Evolutionary conservation across 495 filamentous ascomycete genomes (phyloP).

Genomic region (Parachaetomium inaequale): DNA sequence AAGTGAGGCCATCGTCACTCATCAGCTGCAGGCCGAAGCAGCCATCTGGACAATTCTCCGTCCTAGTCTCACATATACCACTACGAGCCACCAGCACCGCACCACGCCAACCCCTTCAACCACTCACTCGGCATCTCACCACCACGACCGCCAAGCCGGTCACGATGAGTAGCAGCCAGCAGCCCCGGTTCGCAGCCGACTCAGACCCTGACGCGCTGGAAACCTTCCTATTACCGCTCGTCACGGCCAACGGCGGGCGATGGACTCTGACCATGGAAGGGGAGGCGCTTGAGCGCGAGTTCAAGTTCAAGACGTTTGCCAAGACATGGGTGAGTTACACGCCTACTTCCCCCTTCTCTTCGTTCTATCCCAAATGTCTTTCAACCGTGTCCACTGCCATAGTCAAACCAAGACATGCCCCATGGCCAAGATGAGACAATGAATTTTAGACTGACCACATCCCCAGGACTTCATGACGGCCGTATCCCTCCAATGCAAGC

Average conservation of each 20-base stretch:
- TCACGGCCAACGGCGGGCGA: constrained; percentile 35
- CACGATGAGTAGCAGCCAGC: neutral
- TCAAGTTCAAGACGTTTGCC: constrained; percentile 61
- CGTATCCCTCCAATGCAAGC: constrained; percentile 53
- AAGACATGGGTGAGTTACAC: constrained; percentile 54
- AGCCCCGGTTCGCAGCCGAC: constrained; percentile 31
- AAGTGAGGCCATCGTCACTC: neutral
- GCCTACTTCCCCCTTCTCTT: neutral
- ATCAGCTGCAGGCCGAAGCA: too few relatives aligned
- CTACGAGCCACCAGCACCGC: neutral
- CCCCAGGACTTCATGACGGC: constrained; percentile 58
- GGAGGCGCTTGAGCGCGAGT: constrained; percentile 53
- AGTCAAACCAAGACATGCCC: neutral
- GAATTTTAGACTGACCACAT: neutral
- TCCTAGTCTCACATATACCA: neutral
- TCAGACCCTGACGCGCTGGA: constrained; percentile 29
- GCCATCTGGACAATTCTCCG: neutral
- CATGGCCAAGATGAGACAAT: neutral
- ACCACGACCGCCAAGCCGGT: neutral
- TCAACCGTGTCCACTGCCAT: neutral
- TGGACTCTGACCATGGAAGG: constrained; percentile 52
- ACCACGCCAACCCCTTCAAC: neutral
- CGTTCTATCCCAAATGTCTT: neutral
- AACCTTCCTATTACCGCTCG: constrained; percentile 12
- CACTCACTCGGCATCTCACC: neutral